Evolutionary conservation across 805 yeast genomes (phyloP), one percentile per base, ranked within the genome.

Genomic region (Metschnikowia borealis): DNA sequence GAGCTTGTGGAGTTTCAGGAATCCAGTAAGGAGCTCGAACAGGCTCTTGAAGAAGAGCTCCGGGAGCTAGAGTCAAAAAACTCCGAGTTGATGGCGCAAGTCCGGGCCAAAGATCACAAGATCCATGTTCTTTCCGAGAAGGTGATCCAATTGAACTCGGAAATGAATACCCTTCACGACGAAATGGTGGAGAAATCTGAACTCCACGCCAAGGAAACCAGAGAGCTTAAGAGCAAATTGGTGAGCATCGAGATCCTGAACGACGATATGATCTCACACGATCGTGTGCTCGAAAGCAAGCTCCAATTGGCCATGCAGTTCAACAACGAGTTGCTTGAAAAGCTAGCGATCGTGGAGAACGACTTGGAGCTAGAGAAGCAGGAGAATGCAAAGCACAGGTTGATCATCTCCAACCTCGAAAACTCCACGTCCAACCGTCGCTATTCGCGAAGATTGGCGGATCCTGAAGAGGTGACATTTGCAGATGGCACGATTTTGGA

Each of bases 21-120:
- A 37, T 69, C 75, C 3, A 69, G 75, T 50, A 70, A 65, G 47
- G 79, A 74, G 41, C 60, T 75, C 32, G 80, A 75, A 49, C 72
- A 63, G 44, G 77, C 76, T 0, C 62, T 74, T 38, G 79, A 75
- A 51, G 69, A 65, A n/a, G 79, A 75, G 50, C 62, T 75, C 18
- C 65, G 64, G 41, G 65, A 58, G 8, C 54, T 70, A 17, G 78
- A 73, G 47, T 17, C 52, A 3, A 53, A 57, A 7, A 69, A 68
- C 42, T 47, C 50, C 1, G 35, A 51, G 3, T 51, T 70, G 23
- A 48, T 50, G 13, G 39, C 50, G 3, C 55, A 57, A n/a, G 38
- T 59, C 6, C 54, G 60, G 14, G 38, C 50, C 8, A 55, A 58
- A 20, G 66, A 62, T 14, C 46, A 48, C 5, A 64, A 64, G 32